Evolutionary conservation across 176 grass and related monocot species (phyloP).

Genomic region (Chrysopogon serrulatus): DNA sequence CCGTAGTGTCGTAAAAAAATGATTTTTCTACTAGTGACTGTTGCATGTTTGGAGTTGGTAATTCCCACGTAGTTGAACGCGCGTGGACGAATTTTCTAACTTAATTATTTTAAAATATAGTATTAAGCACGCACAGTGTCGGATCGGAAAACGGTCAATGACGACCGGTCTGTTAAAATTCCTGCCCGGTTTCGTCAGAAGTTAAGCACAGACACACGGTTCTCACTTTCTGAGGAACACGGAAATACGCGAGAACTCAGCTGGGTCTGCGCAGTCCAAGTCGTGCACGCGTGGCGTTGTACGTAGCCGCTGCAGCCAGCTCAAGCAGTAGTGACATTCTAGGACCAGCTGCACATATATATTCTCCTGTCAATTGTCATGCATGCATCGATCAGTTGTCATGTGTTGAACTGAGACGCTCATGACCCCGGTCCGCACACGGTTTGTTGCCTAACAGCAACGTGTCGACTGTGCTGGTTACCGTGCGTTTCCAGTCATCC

Average conservation of each 20-base stretch:
- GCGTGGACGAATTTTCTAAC: not conserved
- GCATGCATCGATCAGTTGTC: not conserved
- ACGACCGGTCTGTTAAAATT: not conserved
- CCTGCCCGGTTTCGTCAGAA: not conserved
- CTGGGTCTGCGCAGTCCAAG: constrained; percentile 12
- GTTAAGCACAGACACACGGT: not conserved
- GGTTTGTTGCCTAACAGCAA: not conserved
- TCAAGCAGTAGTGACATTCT: not conserved
- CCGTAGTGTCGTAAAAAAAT: too few relatives aligned
- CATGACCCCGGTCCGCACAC: not conserved
- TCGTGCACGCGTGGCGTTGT: not conserved
- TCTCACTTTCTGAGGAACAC: not conserved
- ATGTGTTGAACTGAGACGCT: not conserved
- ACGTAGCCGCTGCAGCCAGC: not conserved
- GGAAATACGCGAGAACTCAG: not conserved
- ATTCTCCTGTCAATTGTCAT: not conserved
- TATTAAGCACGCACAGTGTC: not conserved
- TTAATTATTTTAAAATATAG: not conserved
- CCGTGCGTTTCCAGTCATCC: not conserved
- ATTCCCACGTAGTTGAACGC: not conserved
- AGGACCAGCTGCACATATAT: not conserved
- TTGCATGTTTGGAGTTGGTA: not conserved
- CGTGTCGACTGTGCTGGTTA: not conserved
- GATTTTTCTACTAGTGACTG: too few relatives aligned
- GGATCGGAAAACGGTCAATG: not conserved